These are phyloP conservation scores for Calonectria leucothoes DNA, from an alignment of 2,329 filamentous ascomycete genomes.

Conservation along the genomic window DNA sequence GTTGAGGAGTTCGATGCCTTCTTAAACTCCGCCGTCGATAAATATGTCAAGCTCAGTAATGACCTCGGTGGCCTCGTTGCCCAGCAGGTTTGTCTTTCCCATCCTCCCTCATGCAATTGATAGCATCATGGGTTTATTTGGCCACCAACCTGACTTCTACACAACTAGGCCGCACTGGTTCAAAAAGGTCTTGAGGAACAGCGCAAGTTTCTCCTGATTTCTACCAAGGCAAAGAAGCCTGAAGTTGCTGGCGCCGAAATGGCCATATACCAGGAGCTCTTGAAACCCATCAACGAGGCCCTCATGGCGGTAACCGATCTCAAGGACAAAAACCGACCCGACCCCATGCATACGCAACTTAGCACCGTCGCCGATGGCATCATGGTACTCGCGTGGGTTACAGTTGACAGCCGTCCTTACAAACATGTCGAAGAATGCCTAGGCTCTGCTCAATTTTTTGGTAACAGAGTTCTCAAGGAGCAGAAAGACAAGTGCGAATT, in stretches of 20 bases:
- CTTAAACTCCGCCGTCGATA: slow-evolving; percentile 78
- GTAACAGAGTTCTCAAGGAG: slow-evolving; percentile 92
- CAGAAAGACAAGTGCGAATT: slow-evolving; percentile 75
- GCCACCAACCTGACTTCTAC: neutral
- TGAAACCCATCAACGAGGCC: slow-evolving; percentile 88
- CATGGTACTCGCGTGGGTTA: slow-evolving; percentile 90
- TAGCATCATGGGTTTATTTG: neutral
- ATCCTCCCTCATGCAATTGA: neutral
- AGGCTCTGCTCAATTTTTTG: slow-evolving; percentile 89
- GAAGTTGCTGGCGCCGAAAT: slow-evolving; percentile 72
- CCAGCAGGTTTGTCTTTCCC: slow-evolving; percentile 73
- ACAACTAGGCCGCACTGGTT: slow-evolving; percentile 61
- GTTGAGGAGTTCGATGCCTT: slow-evolving; percentile 90
- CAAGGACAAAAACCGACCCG: slow-evolving; percentile 83
- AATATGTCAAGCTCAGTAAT: slow-evolving; percentile 82
- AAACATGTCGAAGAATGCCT: slow-evolving; percentile 89
- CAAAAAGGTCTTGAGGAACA: slow-evolving; percentile 81
- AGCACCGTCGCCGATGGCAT: slow-evolving; percentile 92
- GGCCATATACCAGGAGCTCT: slow-evolving; percentile 77
- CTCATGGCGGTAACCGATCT: slow-evolving; percentile 84
- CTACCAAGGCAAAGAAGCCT: slow-evolving; percentile 93
- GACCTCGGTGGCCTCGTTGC: slow-evolving; percentile 82
- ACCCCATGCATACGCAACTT: slow-evolving; percentile 82
- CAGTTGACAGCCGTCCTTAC: slow-evolving; percentile 82
- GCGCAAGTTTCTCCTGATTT: slow-evolving; percentile 87